phyloP scores from a whole-genome alignment of 176 grass and related monocot species.

The Pontederia crassipes region DNA sequence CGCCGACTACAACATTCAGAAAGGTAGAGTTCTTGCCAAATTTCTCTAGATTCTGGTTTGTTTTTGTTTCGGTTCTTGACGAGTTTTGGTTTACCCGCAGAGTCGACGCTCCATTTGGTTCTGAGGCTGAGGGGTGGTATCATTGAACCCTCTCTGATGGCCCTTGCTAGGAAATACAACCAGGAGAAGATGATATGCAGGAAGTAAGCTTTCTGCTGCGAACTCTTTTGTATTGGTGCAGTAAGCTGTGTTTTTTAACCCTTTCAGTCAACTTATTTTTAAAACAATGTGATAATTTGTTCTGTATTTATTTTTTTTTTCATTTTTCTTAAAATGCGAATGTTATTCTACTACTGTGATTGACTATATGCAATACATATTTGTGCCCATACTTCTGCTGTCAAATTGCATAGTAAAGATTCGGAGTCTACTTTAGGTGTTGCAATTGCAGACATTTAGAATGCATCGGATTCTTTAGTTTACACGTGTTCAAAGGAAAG shows the following conservation, averaged over 20 bases:
- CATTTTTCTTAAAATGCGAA: too few species aligned
- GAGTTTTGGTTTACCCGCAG: slow-evolving; percentile 4
- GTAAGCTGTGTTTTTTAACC: not conserved
- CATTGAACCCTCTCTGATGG: slow-evolving; percentile 80
- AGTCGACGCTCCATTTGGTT: slow-evolving; percentile 78
- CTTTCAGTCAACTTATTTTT: too few species aligned
- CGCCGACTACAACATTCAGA: slow-evolving; percentile 23
- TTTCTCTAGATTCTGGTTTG: not conserved
- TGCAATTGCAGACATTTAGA: too few species aligned
- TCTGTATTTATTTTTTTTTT: too few species aligned
- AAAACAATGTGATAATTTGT: too few species aligned
- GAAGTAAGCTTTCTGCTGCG: slow-evolving; percentile 29
- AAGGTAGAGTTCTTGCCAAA: not conserved
- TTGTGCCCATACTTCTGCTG: too few species aligned
- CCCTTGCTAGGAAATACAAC: slow-evolving; percentile 88
- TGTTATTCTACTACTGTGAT: too few species aligned
- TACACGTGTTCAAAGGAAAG: too few species aligned
- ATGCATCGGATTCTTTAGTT: too few species aligned
- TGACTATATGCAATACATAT: too few species aligned
- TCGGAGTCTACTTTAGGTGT: too few species aligned
- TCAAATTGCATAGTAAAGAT: too few species aligned
- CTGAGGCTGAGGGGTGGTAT: slow-evolving; percentile 83
- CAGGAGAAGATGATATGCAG: slow-evolving; percentile 94
- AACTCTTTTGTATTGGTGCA: not conserved
- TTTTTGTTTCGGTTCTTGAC: not conserved